phyloP scores from a whole-genome alignment of 345 rosid genomes.

The Ceriops decandra region DNA sequence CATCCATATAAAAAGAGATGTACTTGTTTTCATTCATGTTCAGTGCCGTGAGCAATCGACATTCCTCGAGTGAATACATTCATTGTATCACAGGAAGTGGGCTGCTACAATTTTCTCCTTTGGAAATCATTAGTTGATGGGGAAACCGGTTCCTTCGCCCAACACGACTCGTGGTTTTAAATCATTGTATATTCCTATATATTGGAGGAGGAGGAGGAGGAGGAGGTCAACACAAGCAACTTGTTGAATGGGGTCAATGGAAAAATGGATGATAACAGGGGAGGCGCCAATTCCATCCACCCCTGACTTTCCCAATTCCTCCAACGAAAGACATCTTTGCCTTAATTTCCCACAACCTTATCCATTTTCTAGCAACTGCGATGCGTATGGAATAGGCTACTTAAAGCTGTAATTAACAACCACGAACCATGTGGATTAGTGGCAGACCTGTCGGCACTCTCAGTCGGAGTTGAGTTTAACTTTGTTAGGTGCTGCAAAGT shows the following conservation, averaged over 20 bases:
- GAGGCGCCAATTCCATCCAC: too few species aligned
- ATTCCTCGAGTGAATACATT: not conserved
- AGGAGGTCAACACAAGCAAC: not conserved
- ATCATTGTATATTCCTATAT: not conserved
- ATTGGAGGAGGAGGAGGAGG: not conserved
- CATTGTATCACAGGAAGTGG: conserved; percentile 2
- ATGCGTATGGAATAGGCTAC: too few species aligned
- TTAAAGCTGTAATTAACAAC: too few species aligned
- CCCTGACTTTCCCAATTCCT: too few species aligned
- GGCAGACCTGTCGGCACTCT: too few species aligned
- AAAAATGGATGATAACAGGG: not conserved
- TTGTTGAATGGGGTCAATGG: not conserved
- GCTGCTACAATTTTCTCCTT: not conserved
- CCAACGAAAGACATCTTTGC: too few species aligned
- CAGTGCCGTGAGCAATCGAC: conserved; percentile 8
- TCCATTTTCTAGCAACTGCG: too few species aligned
- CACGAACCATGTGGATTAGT: too few species aligned
- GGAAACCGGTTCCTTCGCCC: not conserved
- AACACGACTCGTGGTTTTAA: not conserved
- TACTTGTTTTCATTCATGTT: not conserved
- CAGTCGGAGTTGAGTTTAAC: too few species aligned
- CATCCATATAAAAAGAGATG: not conserved
- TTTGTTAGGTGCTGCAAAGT: too few species aligned
- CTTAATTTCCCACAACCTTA: too few species aligned
- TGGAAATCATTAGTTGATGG: not conserved